Percentiles rank a stretch among this genome's conserved stretches.
Evolutionary conservation across 306 rosid species (phyloP).

Genomic region (Medicago truncatula): MtrunA17r5.0-ANR NC_053049.1:42886501-42887000

Average conservation of each 20-base stretch:
- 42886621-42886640: background rate
- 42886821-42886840: too few relatives aligned
- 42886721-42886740: conserved; percentile 2
- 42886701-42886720: conserved; percentile 11
- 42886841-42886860: background rate
- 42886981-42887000: too few relatives aligned
- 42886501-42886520: too few relatives aligned
- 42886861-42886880: conserved; percentile 29
- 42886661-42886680: background rate
- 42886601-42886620: conserved; percentile 37
- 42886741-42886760: conserved; percentile 31
- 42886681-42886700: background rate
- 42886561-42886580: conserved; percentile 16
- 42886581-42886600: background rate
- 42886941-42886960: too few relatives aligned
- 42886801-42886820: too few relatives aligned
- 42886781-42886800: conserved; percentile 4
- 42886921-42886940: too few relatives aligned
- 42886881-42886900: conserved; percentile 47
- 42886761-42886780: conserved; percentile 38
- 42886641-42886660: conserved; percentile 1
- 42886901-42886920: background rate
- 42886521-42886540: background rate
- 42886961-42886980: too few relatives aligned
- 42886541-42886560: conserved; percentile 30